Percentiles rank a stretch among this genome's conserved stretches.
These are phyloP conservation scores for Cyathus striatus DNA, from an alignment of 768 basidiomycete species.

Conservation along the genomic window DNA sequence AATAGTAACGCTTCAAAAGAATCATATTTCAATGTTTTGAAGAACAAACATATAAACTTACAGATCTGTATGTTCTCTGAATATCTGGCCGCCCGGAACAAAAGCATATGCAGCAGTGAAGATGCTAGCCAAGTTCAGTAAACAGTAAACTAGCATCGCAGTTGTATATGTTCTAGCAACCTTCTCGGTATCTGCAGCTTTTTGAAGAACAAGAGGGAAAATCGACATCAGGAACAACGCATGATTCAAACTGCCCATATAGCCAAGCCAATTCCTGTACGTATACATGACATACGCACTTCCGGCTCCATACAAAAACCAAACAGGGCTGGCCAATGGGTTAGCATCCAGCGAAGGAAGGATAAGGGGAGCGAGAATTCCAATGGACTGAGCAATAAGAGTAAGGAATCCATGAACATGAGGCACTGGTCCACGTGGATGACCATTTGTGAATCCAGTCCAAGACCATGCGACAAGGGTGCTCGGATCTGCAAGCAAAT, in stretches of 20 bases:
- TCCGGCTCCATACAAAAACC: constrained; percentile 49
- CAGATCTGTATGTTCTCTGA: constrained; percentile 77
- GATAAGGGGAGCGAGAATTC: constrained; percentile 38
- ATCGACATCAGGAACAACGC: constrained; percentile 64
- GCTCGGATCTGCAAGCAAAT: constrained; percentile 67
- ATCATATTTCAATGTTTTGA: background rate
- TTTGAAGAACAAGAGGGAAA: constrained; percentile 47
- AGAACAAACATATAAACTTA: constrained; percentile 27
- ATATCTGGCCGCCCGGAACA: constrained; percentile 70
- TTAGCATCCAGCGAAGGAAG: constrained; percentile 20
- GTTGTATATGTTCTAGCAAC: constrained; percentile 47
- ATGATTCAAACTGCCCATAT: constrained; percentile 57
- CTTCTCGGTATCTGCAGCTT: constrained; percentile 34
- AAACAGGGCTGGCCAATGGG: constrained; percentile 40
- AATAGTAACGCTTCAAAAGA: constrained; percentile 40
- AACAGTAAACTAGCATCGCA: constrained; percentile 54
- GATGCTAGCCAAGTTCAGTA: constrained; percentile 64
- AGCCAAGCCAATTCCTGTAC: constrained; percentile 66
- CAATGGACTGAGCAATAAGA: constrained; percentile 55
- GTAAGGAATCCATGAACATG: constrained; percentile 69
- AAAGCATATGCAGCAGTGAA: constrained; percentile 91
- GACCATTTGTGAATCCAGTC: constrained; percentile 72
- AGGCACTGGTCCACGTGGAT: constrained; percentile 65
- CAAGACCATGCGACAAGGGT: constrained; percentile 85
- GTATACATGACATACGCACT: constrained; percentile 53